Percentiles rank a stretch among this genome's conserved stretches.
phyloP scores from a whole-genome alignment of 805 yeast genomes.

The Wickerhamiella alocasiicola region DNA sequence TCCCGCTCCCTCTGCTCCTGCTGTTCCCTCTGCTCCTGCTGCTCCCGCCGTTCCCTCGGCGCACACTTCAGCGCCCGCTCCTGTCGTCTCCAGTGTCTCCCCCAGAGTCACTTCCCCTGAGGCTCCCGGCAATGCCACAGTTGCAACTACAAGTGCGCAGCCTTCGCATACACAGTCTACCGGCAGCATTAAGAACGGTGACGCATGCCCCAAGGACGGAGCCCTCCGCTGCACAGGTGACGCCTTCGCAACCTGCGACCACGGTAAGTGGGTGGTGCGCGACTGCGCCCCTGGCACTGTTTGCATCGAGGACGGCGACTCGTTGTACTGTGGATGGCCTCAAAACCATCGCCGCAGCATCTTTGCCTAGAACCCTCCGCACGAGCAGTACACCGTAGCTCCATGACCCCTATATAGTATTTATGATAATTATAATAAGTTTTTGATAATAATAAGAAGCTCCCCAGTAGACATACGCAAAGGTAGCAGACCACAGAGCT shows the following conservation, averaged over 20 bases:
- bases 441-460: too few relatives aligned
- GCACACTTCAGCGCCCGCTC: not conserved
- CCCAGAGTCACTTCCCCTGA: not conserved
- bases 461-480: too few relatives aligned
- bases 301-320: conserved; percentile 19
- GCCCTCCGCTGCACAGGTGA: conserved; percentile 22
- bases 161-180: not conserved
- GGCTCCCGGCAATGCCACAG: not conserved
- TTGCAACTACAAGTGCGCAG: not conserved
- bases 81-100: not conserved
- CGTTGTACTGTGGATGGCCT: conserved; percentile 24
- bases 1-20: not conserved
- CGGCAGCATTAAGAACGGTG: conserved; percentile 14
- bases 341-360: not conserved
- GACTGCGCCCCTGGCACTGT: conserved; percentile 25
- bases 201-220: conserved; percentile 22
- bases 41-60: not conserved
- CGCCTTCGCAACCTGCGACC: conserved; percentile 22
- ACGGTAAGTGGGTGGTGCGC: conserved; percentile 24
- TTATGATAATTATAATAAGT: too few relatives aligned
- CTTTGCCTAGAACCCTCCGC: not conserved
- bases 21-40: not conserved
- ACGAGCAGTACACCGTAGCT: too few relatives aligned
- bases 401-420: too few relatives aligned
- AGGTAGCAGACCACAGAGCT: too few relatives aligned